Conservation (phyloP, 805 yeast genomes). For the Ogataea neopini region DNA sequence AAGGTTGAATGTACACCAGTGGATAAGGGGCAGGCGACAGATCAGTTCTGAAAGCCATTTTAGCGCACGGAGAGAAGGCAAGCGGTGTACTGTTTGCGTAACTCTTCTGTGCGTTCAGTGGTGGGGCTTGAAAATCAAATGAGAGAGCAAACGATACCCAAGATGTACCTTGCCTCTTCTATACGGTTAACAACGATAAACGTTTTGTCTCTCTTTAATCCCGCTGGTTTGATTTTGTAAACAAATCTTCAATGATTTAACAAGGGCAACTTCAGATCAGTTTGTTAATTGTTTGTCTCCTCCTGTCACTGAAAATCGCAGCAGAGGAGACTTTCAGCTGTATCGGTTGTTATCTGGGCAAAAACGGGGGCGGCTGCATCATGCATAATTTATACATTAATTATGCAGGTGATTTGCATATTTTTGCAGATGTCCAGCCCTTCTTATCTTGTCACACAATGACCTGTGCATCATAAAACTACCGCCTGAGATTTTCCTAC, state of each 20-base stretch:
- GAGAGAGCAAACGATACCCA: background rate
- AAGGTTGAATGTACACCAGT: slow-evolving; percentile 8
- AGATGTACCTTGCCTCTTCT: background rate
- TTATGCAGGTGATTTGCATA: background rate
- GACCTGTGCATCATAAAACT: background rate
- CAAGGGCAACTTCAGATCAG: slow-evolving; percentile 3
- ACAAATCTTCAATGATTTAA: too few relatives aligned
- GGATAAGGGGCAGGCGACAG: slow-evolving; percentile 8
- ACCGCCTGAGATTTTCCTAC: background rate
- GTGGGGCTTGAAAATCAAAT: background rate
- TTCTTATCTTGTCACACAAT: slow-evolving; percentile 2
- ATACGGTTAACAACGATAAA: background rate
- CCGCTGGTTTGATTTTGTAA: too few relatives aligned
- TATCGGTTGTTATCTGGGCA: slow-evolving; percentile 4
- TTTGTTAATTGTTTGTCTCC: slow-evolving; percentile 1
- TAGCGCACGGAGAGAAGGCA: background rate
- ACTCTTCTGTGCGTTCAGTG: background rate
- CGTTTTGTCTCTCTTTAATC: background rate
- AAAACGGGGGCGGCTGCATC: slow-evolving; percentile 2
- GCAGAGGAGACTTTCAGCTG: slow-evolving; percentile 5
- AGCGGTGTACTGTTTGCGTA: background rate
- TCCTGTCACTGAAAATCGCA: slow-evolving; percentile 2
- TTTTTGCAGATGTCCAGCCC: background rate
- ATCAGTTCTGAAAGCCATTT: slow-evolving; percentile 12
- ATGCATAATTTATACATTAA: background rate